Evolutionary conservation across 2,329 filamentous ascomycete species (phyloP).

Genomic region (Aspergillus hortae): DNA sequence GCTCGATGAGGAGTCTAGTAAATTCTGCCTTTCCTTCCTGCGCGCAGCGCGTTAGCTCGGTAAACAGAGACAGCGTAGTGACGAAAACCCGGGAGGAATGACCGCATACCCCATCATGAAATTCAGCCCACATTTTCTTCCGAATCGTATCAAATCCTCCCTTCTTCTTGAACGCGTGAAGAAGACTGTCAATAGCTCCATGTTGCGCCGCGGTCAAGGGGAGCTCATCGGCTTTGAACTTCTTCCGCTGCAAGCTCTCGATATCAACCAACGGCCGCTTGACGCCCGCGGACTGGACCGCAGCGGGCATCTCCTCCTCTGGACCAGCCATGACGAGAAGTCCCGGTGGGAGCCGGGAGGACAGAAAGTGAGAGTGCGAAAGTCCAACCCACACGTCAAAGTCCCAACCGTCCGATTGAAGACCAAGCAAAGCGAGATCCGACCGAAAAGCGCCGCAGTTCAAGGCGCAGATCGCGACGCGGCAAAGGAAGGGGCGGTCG

Average conservation of each 20-base stretch:
- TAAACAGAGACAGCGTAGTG: background rate
- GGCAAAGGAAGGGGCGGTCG: conserved; percentile 7
- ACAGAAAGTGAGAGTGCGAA: conserved; percentile 5
- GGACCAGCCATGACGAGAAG: conserved; percentile 31
- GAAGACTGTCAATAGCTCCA: conserved; percentile 56
- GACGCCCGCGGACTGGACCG: conserved; percentile 17
- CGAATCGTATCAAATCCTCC: conserved; percentile 62
- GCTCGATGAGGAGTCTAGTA: conserved; percentile 49
- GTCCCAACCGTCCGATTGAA: background rate
- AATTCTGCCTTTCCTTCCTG: conserved; percentile 54
- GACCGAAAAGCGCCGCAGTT: conserved; percentile 2
- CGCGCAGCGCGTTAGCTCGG: conserved; percentile 8
- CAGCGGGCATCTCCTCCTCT: conserved; percentile 30
- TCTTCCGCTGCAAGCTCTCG: conserved; percentile 39
- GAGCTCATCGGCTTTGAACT: conserved; percentile 59
- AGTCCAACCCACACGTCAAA: background rate
- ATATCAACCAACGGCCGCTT: conserved; percentile 32
- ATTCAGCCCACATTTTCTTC: conserved; percentile 59
- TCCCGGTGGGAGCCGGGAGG: background rate
- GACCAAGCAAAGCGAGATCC: background rate
- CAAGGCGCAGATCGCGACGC: background rate
- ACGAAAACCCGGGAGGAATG: conserved; percentile 2
- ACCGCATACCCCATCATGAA: conserved; percentile 51
- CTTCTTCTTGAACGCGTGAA: conserved; percentile 64
- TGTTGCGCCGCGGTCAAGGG: conserved; percentile 58